Evolutionary conservation across 352 stramenopile species (phyloP), one percentile per base, ranked within the genome.

Genomic region (Globisporangium orthogonon): DNA sequence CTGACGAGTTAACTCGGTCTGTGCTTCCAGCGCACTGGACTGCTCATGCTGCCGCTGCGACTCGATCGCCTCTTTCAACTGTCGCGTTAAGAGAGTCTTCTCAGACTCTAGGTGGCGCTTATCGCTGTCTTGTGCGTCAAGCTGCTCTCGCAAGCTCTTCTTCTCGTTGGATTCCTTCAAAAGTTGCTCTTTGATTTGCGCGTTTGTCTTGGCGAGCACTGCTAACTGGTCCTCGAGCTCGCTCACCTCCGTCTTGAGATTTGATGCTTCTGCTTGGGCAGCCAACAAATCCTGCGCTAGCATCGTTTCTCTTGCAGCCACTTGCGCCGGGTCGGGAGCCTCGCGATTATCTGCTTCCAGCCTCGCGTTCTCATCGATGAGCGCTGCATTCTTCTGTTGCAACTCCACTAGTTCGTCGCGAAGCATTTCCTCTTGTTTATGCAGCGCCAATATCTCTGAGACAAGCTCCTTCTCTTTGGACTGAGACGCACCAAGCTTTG

Each of bases 81-180:
- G 56, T 3, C 44, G 44, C 17, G 47, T n/a, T 11, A 74, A 50
- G 23, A 61, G 54, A 33, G 61, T 58, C 13, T 67, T 74, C 41
- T 80, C 71, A 4, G 65, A 53, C 47, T 75, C 67, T 10, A 75
- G 40, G 10, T 64, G 65, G 7, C 66, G 71, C 39, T 79, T 83
- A 0, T 81, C 73, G 51, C 67, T 80, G 44, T 70, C 59, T 50
- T 58, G 50, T 4, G 47, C 33, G 29, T 73, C 61, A 5, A 77
- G 35, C 39, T 78, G 62, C 48, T 74, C 66, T 4, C 58, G 60
- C 18, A 82, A 45, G 10, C 47, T 46, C 30, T 76, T 75, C 54
- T 79, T 74, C 31, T 78, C 70, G 11, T 75, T 73, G 17, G 62
- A 71, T 43, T 82, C 74, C 44, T 75, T 74, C 29, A 61, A 15